Percentiles rank a stretch among this genome's conserved stretches.
phyloP scores from a whole-genome alignment of 495 filamentous ascomycete genomes.

The Pyronema domesticum region DNA sequence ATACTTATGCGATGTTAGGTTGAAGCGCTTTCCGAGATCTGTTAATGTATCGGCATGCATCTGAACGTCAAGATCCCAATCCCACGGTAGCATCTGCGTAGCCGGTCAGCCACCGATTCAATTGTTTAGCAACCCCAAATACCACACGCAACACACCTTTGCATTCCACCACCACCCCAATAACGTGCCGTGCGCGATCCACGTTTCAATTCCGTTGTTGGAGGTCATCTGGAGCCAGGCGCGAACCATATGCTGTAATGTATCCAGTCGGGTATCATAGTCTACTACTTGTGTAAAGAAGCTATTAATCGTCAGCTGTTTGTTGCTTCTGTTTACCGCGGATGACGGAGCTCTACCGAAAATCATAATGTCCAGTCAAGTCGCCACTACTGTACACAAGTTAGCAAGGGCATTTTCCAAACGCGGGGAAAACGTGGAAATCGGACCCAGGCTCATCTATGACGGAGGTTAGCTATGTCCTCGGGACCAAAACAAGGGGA shows the following conservation, averaged over 20 bases:
- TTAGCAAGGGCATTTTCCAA: neutral
- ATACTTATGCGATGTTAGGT: slow-evolving; percentile 47
- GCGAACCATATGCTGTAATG: slow-evolving; percentile 49
- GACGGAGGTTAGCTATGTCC: slow-evolving; percentile 7
- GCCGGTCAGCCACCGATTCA: neutral
- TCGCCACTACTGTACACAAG: slow-evolving; percentile 6
- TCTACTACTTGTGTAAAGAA: slow-evolving; percentile 43
- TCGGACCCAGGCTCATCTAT: slow-evolving; percentile 22
- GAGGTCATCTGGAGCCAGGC: slow-evolving; percentile 53
- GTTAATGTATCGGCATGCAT: slow-evolving; percentile 44
- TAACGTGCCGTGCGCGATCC: slow-evolving; percentile 76
- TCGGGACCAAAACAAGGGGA: neutral
- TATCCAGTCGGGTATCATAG: slow-evolving; percentile 45
- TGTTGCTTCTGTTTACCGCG: neutral
- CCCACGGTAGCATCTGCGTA: slow-evolving; percentile 59
- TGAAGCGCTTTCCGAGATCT: slow-evolving; percentile 44
- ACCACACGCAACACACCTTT: slow-evolving; percentile 27
- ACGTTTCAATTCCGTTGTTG: slow-evolving; percentile 52
- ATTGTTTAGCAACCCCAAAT: neutral
- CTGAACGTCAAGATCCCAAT: slow-evolving; percentile 77
- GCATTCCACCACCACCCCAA: slow-evolving; percentile 90
- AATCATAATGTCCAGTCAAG: slow-evolving; percentile 18
- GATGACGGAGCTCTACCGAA: slow-evolving; percentile 4
- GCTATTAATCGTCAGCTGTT: slow-evolving; percentile 15
- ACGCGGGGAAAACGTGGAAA: neutral